Conservation (phyloP, 257 asterid species). For the Thymus mandschuricus region DNA sequence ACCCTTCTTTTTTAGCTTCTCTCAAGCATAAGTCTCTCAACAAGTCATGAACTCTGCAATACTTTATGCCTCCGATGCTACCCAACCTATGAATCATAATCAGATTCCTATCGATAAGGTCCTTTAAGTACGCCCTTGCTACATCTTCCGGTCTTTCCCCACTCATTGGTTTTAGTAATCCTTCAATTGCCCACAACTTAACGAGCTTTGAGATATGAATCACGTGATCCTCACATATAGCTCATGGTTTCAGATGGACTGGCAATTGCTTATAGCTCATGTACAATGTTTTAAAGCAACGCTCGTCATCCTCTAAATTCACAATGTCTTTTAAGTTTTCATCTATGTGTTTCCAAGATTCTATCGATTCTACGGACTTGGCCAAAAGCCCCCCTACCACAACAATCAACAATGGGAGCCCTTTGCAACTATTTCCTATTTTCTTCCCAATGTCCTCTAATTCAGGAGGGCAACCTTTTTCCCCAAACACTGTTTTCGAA, state of each 20-base stretch:
- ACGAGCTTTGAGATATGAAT: constrained; percentile 17
- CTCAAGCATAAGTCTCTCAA: not conserved
- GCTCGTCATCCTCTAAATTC: constrained; percentile 14
- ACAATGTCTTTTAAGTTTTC: constrained; percentile 6
- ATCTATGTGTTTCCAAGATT: not conserved
- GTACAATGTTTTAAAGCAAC: constrained; percentile 17
- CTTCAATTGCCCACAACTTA: constrained; percentile 12
- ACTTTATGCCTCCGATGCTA: not conserved
- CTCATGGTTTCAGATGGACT: not conserved
- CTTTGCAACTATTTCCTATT: constrained; percentile 27
- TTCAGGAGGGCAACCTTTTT: no score
- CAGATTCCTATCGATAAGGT: not conserved
- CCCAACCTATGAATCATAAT: not conserved
- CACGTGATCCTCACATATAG: not conserved
- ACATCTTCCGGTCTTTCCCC: not conserved
- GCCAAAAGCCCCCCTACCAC: constrained; percentile 36
- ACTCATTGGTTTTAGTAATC: constrained; percentile 6
- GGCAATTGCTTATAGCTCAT: constrained; percentile 17
- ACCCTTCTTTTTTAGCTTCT: not conserved
- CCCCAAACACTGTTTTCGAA: no score
- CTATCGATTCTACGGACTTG: constrained; percentile 2
- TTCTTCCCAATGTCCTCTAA: no score
- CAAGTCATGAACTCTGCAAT: not conserved
- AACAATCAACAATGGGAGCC: constrained; percentile 33
- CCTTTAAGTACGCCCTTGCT: not conserved